phyloP scores from a whole-genome alignment of 495 filamentous ascomycete species.

The Gamarada debralockiae region DNA sequence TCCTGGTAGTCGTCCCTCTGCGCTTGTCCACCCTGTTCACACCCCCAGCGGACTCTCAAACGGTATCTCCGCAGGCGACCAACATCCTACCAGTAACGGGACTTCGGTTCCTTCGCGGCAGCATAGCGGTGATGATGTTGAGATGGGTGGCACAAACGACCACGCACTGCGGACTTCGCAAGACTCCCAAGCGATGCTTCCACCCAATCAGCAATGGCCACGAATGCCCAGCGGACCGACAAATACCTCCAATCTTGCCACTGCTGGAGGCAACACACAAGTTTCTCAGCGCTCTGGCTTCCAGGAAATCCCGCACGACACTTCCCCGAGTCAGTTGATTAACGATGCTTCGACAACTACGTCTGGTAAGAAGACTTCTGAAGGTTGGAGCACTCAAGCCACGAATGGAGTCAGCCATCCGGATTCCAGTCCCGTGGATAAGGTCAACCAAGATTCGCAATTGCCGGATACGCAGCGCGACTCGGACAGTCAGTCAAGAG shows the following conservation, averaged over 20 bases:
- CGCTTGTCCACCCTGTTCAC: conserved; percentile 19
- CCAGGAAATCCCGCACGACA: conserved; percentile 70
- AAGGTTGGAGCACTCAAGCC: conserved; percentile 56
- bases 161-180: conserved; percentile 38
- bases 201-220: conserved; percentile 16
- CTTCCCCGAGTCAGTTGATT: conserved; percentile 68
- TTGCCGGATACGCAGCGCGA: conserved; percentile 56
- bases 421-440: conserved; percentile 19
- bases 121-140: conserved; percentile 43
- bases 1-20: conserved; percentile 33
- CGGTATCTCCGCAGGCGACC: conserved; percentile 41
- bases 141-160: conserved; percentile 58
- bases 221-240: conserved; percentile 27
- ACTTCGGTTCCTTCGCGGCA: conserved; percentile 53
- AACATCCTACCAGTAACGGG: conserved; percentile 52
- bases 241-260: conserved; percentile 4
- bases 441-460: conserved; percentile 35
- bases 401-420: conserved; percentile 51
- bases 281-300: conserved; percentile 67
- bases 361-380: conserved; percentile 65
- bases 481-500: conserved; percentile 7
- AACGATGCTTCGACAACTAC: conserved; percentile 91
- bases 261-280: conserved; percentile 31
- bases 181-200: conserved; percentile 25
- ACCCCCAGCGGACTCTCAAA: conserved; percentile 50